These are phyloP conservation scores for Erysimum cheiranthoides DNA, from an alignment of 345 rosid genomes.

Conservation along the genomic window DNA sequence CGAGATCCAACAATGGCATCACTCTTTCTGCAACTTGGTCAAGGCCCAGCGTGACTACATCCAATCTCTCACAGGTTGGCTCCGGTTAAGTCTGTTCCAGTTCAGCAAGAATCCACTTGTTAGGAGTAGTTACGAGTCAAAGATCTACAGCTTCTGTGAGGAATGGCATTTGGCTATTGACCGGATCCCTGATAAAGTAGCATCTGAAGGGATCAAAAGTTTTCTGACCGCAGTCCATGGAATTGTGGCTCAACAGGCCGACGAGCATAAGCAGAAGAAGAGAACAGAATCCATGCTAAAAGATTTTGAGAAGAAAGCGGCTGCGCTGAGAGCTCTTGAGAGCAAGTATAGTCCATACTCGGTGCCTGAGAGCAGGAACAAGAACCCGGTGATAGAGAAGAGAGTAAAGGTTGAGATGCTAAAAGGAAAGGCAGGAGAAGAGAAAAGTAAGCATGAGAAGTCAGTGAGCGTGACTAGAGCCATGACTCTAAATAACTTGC, in stretches of 20 bases:
- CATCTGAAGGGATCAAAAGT: constrained; percentile 96
- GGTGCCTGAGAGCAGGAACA: constrained; percentile 55
- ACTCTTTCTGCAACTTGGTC: constrained; percentile 78
- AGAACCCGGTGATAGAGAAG: constrained; percentile 74
- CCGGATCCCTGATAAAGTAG: constrained; percentile 93
- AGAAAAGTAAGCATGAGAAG: constrained; percentile 81
- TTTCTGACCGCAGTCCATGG: constrained; percentile 80
- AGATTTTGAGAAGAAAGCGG: constrained; percentile 72
- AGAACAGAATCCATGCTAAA: constrained; percentile 59
- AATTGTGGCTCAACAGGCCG: constrained; percentile 83
- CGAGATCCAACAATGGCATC: constrained; percentile 94
- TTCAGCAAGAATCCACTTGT: constrained; percentile 70
- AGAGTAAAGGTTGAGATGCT: constrained; percentile 62
- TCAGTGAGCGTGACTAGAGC: constrained; percentile 73
- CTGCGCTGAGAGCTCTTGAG: constrained; percentile 75
- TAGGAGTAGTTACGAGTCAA: constrained; percentile 60
- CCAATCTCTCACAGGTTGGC: constrained; percentile 91
- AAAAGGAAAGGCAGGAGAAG: constrained; percentile 82
- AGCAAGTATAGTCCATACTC: constrained; percentile 74
- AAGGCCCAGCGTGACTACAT: constrained; percentile 87
- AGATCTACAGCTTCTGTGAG: constrained; percentile 83
- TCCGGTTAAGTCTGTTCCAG: constrained; percentile 89
- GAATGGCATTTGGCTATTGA: constrained; percentile 89
- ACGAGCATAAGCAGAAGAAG: constrained; percentile 88
- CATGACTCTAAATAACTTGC: constrained; percentile 84